These are phyloP conservation scores for Fraxinus cuspidata DNA, from an alignment of 257 asterid species.

Conservation along the genomic window DNA sequence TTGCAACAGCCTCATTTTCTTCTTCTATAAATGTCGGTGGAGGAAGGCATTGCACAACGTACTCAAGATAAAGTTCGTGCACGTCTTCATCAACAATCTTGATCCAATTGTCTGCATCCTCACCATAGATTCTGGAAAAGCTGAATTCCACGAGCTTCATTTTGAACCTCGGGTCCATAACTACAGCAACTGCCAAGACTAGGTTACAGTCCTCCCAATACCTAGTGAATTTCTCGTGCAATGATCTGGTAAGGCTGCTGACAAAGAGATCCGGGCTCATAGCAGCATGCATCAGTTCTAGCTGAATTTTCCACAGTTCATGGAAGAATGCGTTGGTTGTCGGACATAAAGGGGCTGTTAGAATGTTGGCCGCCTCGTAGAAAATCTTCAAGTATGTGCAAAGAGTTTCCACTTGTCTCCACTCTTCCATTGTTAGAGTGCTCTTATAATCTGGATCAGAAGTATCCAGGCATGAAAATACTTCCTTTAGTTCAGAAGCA, in stretches of 20 bases:
- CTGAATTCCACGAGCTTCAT: conserved; percentile 56
- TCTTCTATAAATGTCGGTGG: conserved; percentile 38
- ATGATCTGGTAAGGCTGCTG: conserved; percentile 41
- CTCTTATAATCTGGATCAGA: conserved; percentile 56
- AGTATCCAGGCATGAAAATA: conserved; percentile 66
- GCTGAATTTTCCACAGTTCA: conserved; percentile 56
- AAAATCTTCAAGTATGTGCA: conserved; percentile 61
- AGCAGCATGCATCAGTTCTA: conserved; percentile 52
- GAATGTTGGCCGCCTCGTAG: conserved; percentile 65
- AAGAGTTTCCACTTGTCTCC: conserved; percentile 63
- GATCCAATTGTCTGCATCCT: conserved; percentile 41
- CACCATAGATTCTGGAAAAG: conserved; percentile 55
- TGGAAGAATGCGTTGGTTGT: conserved; percentile 63
- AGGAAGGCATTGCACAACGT: conserved; percentile 43
- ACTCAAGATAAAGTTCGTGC: conserved; percentile 50
- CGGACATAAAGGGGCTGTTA: conserved; percentile 49
- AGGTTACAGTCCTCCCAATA: conserved; percentile 66
- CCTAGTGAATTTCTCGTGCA: conserved; percentile 45
- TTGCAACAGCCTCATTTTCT: conserved; percentile 31
- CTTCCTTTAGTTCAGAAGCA: conserved; percentile 79
- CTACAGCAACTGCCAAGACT: conserved; percentile 65
- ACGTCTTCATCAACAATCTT: conserved; percentile 50
- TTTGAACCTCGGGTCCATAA: conserved; percentile 77
- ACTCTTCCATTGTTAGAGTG: conserved; percentile 62
- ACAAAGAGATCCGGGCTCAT: conserved; percentile 40